Percentiles rank a stretch among this genome's conserved stretches.
Conservation (phyloP, 148 eudicot genomes). For the Pouteria glomerata region DNA sequence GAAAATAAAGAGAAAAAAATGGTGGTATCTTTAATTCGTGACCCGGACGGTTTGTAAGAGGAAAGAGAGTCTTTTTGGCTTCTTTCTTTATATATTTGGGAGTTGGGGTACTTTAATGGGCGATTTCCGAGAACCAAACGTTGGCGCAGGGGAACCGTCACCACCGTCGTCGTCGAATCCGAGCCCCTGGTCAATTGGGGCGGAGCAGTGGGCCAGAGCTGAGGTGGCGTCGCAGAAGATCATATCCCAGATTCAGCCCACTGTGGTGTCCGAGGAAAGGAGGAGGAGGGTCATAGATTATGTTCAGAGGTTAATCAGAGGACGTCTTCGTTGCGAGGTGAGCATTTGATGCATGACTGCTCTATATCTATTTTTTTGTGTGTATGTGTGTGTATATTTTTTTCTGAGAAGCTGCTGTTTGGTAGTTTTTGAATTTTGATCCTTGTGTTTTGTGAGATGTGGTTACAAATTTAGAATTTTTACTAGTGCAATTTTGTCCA, state of each 20-base stretch:
- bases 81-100: background rate
- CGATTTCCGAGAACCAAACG: conserved; percentile 41
- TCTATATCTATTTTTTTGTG: background rate
- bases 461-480: background rate
- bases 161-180: conserved; percentile 18
- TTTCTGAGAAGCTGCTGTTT: background rate
- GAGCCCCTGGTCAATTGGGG: conserved; percentile 14
- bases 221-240: conserved; percentile 35
- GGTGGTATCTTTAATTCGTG: background rate
- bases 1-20: background rate
- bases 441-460: background rate
- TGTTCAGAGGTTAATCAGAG: conserved; percentile 44
- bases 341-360: background rate
- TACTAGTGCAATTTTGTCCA: background rate
- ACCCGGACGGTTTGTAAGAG: background rate
- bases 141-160: conserved; percentile 31
- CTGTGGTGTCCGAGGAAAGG: conserved; percentile 47
- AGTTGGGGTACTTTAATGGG: conserved; percentile 34
- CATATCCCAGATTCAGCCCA: conserved; percentile 47
- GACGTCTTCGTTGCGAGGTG: conserved; percentile 40
- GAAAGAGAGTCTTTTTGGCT: background rate
- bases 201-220: conserved; percentile 36
- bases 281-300: conserved; percentile 47
- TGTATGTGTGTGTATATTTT: background rate
- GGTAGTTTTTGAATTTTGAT: background rate